phyloP scores from a whole-genome alignment of 352 stramenopile species.

The Globisporangium camurandrum region DNA sequence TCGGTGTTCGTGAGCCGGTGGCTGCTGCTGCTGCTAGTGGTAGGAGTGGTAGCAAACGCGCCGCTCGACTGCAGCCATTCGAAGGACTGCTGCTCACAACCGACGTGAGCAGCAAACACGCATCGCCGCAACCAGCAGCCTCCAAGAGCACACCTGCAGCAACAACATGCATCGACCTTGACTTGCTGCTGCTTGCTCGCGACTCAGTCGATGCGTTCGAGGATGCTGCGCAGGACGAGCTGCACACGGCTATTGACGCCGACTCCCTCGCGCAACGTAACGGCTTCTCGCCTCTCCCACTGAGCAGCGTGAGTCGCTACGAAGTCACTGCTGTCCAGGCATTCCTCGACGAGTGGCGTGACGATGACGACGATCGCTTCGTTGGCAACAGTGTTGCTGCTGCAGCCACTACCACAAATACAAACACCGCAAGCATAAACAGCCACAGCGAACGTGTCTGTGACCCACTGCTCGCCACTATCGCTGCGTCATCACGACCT shows the following conservation, averaged over 20 bases:
- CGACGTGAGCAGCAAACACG: neutral
- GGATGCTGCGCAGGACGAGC: neutral
- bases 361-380: no score
- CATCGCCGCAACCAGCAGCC: neutral
- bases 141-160: neutral
- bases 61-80: no score
- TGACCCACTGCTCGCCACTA: no score
- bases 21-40: no score
- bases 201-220: conserved; percentile 7
- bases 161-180: conserved; percentile 1
- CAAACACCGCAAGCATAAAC: no score
- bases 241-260: neutral
- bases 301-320: neutral
- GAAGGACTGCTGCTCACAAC: neutral
- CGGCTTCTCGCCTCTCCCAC: neutral
- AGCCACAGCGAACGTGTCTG: no score
- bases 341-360: conserved; percentile 5
- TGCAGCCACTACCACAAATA: no score
- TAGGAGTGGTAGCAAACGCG: no score
- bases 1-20: no score
- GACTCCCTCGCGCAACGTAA: neutral
- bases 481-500: no score
- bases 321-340: conserved; percentile 5
- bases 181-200: conserved; percentile 6
- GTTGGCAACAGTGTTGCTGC: no score